Evolutionary conservation across 1,284 basidiomycete species (phyloP), one percentile per base, ranked within the genome.

Genomic region (Ustilago shanxiensis): DNA sequence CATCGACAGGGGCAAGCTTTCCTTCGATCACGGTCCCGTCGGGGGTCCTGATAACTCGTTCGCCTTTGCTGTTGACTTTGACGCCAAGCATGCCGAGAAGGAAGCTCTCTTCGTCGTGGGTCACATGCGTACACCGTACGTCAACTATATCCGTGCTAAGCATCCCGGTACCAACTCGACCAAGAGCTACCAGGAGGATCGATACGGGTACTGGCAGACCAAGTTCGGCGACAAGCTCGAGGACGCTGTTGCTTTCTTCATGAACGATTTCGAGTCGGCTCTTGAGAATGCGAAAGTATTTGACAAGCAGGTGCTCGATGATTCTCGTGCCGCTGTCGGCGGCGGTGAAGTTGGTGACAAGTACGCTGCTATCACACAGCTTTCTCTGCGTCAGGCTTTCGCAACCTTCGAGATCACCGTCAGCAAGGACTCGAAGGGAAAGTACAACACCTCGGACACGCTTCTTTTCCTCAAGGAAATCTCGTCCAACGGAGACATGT

Each of bases 201-300:
- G 81, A 3, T 84, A 81, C 64, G 84, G 81, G 13, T 83, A 83
- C 68, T 85, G 84, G 84, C 68, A 75, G 64, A 66, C 78, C 60
- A 56, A 78, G 35, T 85, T 79, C 47, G 60, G 64, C 29, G 67
- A 78, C 56, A 71, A 61, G 54, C 65, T 83, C 26, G 89, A 89
- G 24, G 84, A 82, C 41, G 82, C 79, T 3, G 83, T 86, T 26
- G 70, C 76, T 7, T 85, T 87, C 66, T 82, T 84, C 9, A 86
- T 92, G 20, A 89, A 91, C 68, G 90, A 90, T 2, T 92, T 92
- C 83, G 91, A 92, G 78, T 88, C 91, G 71, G 89, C 90, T 86
- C 87, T 55, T 86, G 87, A 18, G 84, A 66, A 79, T 57, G 79
- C 89, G 29, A 87, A 88, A 29, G 85, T 62, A 49, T 77, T 84